phyloP scores from a whole-genome alignment of 495 filamentous ascomycete genomes.

The Aspergillus kassunensis region DNA sequence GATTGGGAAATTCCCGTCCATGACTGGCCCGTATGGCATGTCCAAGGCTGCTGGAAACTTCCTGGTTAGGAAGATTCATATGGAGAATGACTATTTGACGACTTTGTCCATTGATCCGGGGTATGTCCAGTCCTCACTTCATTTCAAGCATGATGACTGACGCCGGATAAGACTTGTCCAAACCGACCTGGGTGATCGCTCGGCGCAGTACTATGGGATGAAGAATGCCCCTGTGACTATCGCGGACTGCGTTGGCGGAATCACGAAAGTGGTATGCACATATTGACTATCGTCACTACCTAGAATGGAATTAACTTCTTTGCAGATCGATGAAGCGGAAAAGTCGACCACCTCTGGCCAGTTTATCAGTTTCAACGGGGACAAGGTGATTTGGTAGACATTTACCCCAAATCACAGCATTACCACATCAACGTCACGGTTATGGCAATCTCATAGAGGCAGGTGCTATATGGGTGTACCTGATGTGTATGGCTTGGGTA shows the following conservation, averaged over 20 bases:
- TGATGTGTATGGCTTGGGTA: too few species aligned
- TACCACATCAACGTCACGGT: too few species aligned
- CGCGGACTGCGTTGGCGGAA: constrained; percentile 14
- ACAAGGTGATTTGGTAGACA: constrained; percentile 8
- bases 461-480: too few species aligned
- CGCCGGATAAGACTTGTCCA: constrained; percentile 16
- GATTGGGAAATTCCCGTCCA: constrained; percentile 19
- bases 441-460: too few species aligned
- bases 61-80: constrained; percentile 34
- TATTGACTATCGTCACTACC: background rate
- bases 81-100: constrained; percentile 29
- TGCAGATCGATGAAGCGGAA: background rate
- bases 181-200: constrained; percentile 20
- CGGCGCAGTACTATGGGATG: constrained; percentile 13
- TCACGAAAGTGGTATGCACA: background rate
- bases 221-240: constrained; percentile 17
- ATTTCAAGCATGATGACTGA: background rate
- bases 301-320: background rate
- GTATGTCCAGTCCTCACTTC: constrained; percentile 12
- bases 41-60: constrained; percentile 39
- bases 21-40: constrained; percentile 31
- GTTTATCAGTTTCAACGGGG: constrained; percentile 6
- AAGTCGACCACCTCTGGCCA: constrained; percentile 11
- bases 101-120: constrained; percentile 36
- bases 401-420: too few species aligned